phyloP scores from a whole-genome alignment of 2,329 filamentous ascomycete species.

The Arthroderma sp. region DNA sequence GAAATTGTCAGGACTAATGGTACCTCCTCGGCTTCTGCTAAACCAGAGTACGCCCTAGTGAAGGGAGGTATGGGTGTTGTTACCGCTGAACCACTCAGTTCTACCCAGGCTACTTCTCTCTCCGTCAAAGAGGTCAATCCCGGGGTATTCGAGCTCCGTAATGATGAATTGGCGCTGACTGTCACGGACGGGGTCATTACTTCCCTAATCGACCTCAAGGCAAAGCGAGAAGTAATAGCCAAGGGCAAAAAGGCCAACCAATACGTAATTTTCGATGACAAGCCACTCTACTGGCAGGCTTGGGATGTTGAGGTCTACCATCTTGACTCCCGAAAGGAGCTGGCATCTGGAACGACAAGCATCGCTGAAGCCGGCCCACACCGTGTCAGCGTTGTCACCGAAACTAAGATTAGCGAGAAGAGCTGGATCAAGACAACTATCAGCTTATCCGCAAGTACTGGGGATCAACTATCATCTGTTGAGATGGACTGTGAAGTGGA shows the following conservation, averaged over 20 bases:
- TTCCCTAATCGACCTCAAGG: slow-evolving; percentile 64
- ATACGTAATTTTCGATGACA: slow-evolving; percentile 90
- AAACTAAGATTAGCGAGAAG: slow-evolving; percentile 74
- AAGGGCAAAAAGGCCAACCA: slow-evolving; percentile 68
- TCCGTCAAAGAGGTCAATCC: slow-evolving; percentile 39
- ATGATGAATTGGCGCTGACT: slow-evolving; percentile 60
- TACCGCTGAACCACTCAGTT: slow-evolving; percentile 17
- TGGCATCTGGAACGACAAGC: slow-evolving; percentile 53
- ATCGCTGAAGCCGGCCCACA: slow-evolving; percentile 61
- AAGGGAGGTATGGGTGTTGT: slow-evolving; percentile 35
- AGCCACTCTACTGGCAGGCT: slow-evolving; percentile 92
- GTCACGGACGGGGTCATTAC: slow-evolving; percentile 66
- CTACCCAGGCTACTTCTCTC: slow-evolving; percentile 20
- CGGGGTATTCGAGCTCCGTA: slow-evolving; percentile 65
- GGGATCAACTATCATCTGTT: slow-evolving; percentile 54
- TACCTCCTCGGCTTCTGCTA: slow-evolving; percentile 12
- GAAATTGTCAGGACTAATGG: slow-evolving; percentile 52
- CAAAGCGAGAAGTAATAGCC: slow-evolving; percentile 64
- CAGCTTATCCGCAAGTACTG: slow-evolving; percentile 56
- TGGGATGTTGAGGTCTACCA: slow-evolving; percentile 98
- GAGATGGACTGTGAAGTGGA: slow-evolving; percentile 79
- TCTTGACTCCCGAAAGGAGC: slow-evolving; percentile 68
- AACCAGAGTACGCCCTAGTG: slow-evolving; percentile 30
- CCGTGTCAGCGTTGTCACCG: slow-evolving; percentile 67
- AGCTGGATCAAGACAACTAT: slow-evolving; percentile 82